Conservation (phyloP, 2,329 filamentous ascomycete species). For the Aspergillus novoparasiticus region DNA sequence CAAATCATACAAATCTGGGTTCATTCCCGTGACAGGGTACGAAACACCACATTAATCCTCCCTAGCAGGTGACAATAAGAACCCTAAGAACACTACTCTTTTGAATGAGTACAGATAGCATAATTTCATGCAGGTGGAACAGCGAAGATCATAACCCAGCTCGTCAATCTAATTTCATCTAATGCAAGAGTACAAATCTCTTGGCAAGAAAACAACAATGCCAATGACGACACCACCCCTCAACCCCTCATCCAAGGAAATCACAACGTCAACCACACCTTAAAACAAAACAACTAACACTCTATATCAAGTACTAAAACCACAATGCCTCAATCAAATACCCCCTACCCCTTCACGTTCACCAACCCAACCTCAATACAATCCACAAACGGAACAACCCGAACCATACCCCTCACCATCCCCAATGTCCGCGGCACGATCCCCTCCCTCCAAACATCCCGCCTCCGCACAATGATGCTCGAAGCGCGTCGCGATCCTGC, state of each 20-base stretch:
- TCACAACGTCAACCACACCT: background rate
- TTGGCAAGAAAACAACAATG: background rate
- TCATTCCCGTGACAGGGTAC: background rate
- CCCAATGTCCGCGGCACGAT: constrained; percentile 40
- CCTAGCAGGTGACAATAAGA: background rate
- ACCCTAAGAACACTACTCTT: background rate
- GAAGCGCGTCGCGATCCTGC: constrained; percentile 44
- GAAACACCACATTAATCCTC: background rate
- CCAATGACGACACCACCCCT: background rate
- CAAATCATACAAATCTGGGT: background rate
- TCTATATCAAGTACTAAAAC: background rate
- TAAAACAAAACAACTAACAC: background rate
- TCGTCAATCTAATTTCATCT: background rate
- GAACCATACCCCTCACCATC: background rate
- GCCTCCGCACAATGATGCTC: constrained; percentile 28
- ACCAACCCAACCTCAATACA: background rate
- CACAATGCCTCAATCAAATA: background rate
- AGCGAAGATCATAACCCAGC: background rate
- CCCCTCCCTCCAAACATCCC: constrained; percentile 44
- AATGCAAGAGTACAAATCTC: background rate
- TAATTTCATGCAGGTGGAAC: background rate
- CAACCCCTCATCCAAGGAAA: background rate
- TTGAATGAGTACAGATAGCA: background rate
- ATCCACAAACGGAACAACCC: background rate
- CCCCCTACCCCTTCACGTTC: constrained; percentile 18